These are phyloP conservation scores for Alternaria tenuissima DNA, from an alignment of 2,329 filamentous ascomycete species.

Conservation along the genomic window DNA sequence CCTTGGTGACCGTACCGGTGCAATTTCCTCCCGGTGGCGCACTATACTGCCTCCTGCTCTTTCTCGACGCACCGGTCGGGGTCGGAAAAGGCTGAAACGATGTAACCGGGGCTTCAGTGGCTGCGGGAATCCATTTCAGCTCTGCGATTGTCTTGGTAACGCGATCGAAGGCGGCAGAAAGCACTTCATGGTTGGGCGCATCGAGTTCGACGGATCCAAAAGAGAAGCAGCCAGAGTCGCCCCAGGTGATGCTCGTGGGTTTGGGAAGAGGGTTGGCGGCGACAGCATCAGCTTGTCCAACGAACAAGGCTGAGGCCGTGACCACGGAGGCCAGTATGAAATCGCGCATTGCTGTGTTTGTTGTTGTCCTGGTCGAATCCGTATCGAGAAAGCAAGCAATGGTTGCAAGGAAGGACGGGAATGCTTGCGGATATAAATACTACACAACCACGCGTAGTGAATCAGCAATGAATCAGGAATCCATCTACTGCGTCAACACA, in stretches of 20 bases:
- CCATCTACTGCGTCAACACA: constrained; percentile 9
- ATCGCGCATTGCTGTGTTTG: constrained; percentile 38
- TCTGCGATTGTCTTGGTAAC: constrained; percentile 58
- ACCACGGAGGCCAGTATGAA: constrained; percentile 40
- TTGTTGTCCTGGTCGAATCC: background rate
- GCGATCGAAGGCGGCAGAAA: constrained; percentile 60
- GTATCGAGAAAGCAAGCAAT: constrained; percentile 4
- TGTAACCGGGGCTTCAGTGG: constrained; percentile 61
- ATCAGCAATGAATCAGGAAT: constrained; percentile 14
- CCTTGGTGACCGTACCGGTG: constrained; percentile 48
- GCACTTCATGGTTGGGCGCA: constrained; percentile 44
- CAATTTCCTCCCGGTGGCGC: constrained; percentile 28
- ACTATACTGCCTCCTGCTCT: constrained; percentile 31
- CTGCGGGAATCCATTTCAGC: constrained; percentile 64
- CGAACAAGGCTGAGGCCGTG: constrained; percentile 47
- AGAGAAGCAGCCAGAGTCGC: constrained; percentile 58
- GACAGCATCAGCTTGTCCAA: constrained; percentile 54
- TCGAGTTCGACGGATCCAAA: constrained; percentile 54
- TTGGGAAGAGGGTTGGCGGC: constrained; percentile 64
- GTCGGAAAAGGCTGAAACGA: constrained; percentile 62
- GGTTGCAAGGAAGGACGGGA: background rate
- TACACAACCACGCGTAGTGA: background rate
- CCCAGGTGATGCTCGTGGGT: constrained; percentile 63
- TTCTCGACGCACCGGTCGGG: constrained; percentile 34
- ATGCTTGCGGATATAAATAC: constrained; percentile 1